A percentile compares a stretch with the other conserved stretches of the same genome.
These are phyloP conservation scores for Thelonectria rubi DNA, from an alignment of 2,329 filamentous ascomycete genomes.

Conservation along the genomic window DNA sequence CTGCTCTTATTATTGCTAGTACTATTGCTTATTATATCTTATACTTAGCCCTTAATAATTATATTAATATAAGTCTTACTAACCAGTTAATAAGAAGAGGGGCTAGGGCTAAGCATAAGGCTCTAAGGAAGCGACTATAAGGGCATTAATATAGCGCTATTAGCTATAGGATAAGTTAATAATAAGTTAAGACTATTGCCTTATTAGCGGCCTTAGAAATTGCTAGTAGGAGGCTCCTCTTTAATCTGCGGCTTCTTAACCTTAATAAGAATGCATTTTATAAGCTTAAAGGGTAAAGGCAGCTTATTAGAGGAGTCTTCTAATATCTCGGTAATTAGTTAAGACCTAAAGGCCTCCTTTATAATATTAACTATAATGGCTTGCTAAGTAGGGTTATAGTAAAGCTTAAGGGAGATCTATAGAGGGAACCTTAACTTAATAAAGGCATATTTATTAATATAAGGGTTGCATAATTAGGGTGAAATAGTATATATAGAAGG, in stretches of 20 bases:
- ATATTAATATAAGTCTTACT: conserved; percentile 65
- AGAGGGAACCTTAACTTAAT: conserved; percentile 85
- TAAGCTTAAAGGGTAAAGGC: conserved; percentile 86
- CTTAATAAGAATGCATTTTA: conserved; percentile 87
- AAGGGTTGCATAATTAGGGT: no score
- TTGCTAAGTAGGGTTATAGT: conserved; percentile 87
- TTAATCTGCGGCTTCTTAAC: conserved; percentile 78
- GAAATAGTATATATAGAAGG: no score
- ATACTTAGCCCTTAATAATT: conserved; percentile 66
- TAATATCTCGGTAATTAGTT: conserved; percentile 80
- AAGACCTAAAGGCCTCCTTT: conserved; percentile 82
- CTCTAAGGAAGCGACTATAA: conserved; percentile 63
- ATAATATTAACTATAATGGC: conserved; percentile 89
- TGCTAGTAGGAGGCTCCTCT: conserved; percentile 49
- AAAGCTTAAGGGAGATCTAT: conserved; percentile 94
- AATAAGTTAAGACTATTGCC: conserved; percentile 79
- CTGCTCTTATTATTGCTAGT: conserved; percentile 84
- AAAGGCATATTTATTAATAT: conserved; percentile 97
- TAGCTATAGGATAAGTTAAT: conserved; percentile 64
- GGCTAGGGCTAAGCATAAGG: conserved; percentile 61
- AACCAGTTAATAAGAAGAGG: conserved; percentile 57
- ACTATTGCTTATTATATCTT: conserved; percentile 64
- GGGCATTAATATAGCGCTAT: conserved; percentile 61
- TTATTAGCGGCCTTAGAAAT: conserved; percentile 58
- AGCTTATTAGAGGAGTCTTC: conserved; percentile 73